Conservation (phyloP, 1,284 basidiomycete species). For the Omphalotus olearius region DNA sequence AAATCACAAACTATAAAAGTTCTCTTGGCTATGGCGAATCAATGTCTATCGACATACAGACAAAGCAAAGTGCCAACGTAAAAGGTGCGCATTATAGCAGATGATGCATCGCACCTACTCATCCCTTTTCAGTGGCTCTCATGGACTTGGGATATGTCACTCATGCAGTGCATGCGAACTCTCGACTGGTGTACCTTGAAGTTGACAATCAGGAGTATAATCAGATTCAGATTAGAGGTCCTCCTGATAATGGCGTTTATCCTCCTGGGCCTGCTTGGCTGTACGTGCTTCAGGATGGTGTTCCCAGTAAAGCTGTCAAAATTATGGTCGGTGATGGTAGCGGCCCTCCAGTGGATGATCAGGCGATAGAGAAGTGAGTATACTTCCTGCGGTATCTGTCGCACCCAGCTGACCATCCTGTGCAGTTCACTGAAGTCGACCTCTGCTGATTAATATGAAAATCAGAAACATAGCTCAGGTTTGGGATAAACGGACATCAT, state of each 20-base stretch:
- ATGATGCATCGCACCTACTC: neutral
- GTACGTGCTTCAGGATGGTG: constrained; percentile 62
- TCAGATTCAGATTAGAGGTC: constrained; percentile 48
- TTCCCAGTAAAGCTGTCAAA: constrained; percentile 64
- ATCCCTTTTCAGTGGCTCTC: constrained; percentile 48
- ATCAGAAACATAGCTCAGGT: neutral
- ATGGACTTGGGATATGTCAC: constrained; percentile 81
- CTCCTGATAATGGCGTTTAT: constrained; percentile 61
- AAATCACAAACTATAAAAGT: constrained; percentile 34
- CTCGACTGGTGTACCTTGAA: constrained; percentile 67
- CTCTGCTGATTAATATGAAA: constrained; percentile 49
- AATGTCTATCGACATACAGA: constrained; percentile 35
- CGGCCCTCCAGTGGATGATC: constrained; percentile 52
- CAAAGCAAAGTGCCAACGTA: constrained; percentile 26
- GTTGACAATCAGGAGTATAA: constrained; percentile 30
- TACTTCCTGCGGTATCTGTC: neutral
- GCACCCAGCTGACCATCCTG: constrained; percentile 3
- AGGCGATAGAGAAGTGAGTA: constrained; percentile 53
- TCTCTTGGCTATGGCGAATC: constrained; percentile 44
- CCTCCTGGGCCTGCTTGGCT: constrained; percentile 82
- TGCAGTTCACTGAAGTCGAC: constrained; percentile 36
- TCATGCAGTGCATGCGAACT: constrained; percentile 75
- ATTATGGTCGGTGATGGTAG: constrained; percentile 69
- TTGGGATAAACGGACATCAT: no score
- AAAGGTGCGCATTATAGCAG: constrained; percentile 20